Evolutionary conservation across 2,329 filamentous ascomycete species (phyloP).

Genomic region (Huntiella abstrusa): DNA sequence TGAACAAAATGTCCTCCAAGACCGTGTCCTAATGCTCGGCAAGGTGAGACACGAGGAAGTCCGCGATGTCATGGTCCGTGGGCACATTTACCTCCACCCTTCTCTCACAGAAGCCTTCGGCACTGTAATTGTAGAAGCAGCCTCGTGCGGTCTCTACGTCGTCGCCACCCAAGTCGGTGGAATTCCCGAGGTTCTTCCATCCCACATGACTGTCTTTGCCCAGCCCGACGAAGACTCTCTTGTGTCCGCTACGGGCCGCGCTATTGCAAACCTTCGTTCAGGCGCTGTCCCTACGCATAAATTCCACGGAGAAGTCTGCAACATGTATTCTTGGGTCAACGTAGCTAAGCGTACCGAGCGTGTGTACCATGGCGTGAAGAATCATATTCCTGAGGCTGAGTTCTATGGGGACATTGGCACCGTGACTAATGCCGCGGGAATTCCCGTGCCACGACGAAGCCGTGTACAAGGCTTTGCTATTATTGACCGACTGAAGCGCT

Average conservation of each 20-base stretch:
- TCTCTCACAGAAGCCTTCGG: conserved; percentile 93
- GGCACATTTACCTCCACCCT: conserved; percentile 91
- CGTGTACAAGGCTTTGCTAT: conserved; percentile 73
- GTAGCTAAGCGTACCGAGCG: conserved; percentile 85
- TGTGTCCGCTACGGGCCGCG: conserved; percentile 71
- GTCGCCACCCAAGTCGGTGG: conserved; percentile 93
- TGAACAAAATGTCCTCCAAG: conserved; percentile 82
- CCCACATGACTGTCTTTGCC: conserved; percentile 94
- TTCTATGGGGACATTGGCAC: conserved; percentile 38
- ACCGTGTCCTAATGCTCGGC: conserved; percentile 81
- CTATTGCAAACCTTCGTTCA: conserved; percentile 68
- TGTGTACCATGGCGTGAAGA: conserved; percentile 85
- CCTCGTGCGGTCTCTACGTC: conserved; percentile 86
- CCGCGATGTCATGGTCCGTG: conserved; percentile 88
- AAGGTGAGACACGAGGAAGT: conserved; percentile 91
- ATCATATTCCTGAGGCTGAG: conserved; percentile 65
- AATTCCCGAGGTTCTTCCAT: conserved; percentile 87
- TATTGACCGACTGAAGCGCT: conserved; percentile 85
- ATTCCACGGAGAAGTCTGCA: conserved; percentile 92
- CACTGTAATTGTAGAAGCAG: conserved; percentile 93
- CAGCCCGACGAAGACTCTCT: conserved; percentile 93
- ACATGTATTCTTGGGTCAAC: conserved; percentile 98
- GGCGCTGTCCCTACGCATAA: conserved; percentile 79
- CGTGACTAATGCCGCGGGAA: conserved; percentile 23
- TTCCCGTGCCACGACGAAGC: conserved; percentile 38